Conservation (phyloP, 768 basidiomycete genomes). For the Trametes elegans region DNA sequence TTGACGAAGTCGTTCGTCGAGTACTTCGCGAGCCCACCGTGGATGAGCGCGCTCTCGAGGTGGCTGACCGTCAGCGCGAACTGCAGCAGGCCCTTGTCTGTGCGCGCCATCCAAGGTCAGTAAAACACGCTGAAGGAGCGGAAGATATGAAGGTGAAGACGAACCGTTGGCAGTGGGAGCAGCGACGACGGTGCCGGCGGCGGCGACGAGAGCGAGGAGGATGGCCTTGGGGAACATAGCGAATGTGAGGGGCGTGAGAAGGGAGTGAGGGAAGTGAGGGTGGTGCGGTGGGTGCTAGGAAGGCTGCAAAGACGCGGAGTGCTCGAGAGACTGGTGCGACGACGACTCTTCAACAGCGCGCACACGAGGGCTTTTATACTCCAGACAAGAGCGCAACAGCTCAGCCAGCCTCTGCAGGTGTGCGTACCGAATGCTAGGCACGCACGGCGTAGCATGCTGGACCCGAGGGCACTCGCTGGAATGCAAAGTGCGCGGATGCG, state of each 20-base stretch:
- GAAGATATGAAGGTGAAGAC: not conserved
- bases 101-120: not conserved
- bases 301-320: not conserved
- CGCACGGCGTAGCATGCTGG: too few species aligned
- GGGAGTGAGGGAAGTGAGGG: not conserved
- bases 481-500: too few species aligned
- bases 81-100: conserved; percentile 37
- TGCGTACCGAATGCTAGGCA: too few species aligned
- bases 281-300: not conserved
- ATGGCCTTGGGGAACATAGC: conserved; percentile 9
- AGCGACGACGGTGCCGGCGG: conserved; percentile 3
- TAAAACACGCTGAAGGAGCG: not conserved
- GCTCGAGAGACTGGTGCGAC: not conserved
- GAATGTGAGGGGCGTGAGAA: not conserved
- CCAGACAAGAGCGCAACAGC: too few species aligned
- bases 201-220: conserved; percentile 16
- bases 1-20: conserved; percentile 41
- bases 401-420: too few species aligned
- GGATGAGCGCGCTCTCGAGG: conserved; percentile 45
- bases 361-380: too few species aligned
- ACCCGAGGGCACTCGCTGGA: too few species aligned
- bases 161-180: conserved; percentile 18
- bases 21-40: conserved; percentile 41
- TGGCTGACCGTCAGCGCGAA: conserved; percentile 48
- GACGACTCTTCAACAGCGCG: too few species aligned